Percentiles rank a stretch among this genome's conserved stretches.
Conservation (phyloP, 495 filamentous ascomycete genomes). For the Aspergillus funiculosus region DNA sequence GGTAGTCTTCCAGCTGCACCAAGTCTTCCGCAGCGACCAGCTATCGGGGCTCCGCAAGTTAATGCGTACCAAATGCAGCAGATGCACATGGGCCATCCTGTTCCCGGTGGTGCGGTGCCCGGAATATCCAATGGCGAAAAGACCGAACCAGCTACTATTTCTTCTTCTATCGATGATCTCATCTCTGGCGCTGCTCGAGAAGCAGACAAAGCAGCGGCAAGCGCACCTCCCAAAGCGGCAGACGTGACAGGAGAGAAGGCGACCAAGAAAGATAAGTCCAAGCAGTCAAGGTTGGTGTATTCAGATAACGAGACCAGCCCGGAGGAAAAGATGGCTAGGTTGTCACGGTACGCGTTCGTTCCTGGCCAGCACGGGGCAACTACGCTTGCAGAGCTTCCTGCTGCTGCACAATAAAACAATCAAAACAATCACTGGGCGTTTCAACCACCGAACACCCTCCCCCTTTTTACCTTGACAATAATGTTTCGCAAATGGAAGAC, state of each 20-base stretch:
- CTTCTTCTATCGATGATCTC: slow-evolving; percentile 58
- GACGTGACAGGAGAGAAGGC: slow-evolving; percentile 49
- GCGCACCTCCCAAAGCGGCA: slow-evolving; percentile 21
- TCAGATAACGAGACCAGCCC: slow-evolving; percentile 71
- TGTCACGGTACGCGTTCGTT: slow-evolving; percentile 71
- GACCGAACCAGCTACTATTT: slow-evolving; percentile 26
- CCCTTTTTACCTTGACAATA: neutral
- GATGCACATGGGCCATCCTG: slow-evolving; percentile 56
- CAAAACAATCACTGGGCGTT: slow-evolving; percentile 32
- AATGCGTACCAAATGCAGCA: slow-evolving; percentile 57
- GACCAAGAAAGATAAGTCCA: slow-evolving; percentile 60
- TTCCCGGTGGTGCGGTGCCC: slow-evolving; percentile 22
- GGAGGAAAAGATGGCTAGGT: slow-evolving; percentile 77
- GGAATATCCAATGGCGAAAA: slow-evolving; percentile 36
- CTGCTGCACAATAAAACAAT: slow-evolving; percentile 29
- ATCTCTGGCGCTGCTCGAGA: slow-evolving; percentile 40
- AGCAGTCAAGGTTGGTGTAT: slow-evolving; percentile 68
- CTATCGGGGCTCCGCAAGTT: slow-evolving; percentile 51
- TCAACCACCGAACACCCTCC: slow-evolving; percentile 4
- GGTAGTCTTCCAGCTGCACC: slow-evolving; percentile 50
- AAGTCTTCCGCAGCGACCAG: slow-evolving; percentile 59
- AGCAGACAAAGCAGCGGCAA: slow-evolving; percentile 28
- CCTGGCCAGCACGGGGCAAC: slow-evolving; percentile 40
- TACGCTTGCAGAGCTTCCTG: slow-evolving; percentile 34
- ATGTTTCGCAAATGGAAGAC: neutral